These are phyloP conservation scores for Pharnaceum exiguum DNA, from an alignment of 148 eudicot species.

Conservation along the genomic window DNA sequence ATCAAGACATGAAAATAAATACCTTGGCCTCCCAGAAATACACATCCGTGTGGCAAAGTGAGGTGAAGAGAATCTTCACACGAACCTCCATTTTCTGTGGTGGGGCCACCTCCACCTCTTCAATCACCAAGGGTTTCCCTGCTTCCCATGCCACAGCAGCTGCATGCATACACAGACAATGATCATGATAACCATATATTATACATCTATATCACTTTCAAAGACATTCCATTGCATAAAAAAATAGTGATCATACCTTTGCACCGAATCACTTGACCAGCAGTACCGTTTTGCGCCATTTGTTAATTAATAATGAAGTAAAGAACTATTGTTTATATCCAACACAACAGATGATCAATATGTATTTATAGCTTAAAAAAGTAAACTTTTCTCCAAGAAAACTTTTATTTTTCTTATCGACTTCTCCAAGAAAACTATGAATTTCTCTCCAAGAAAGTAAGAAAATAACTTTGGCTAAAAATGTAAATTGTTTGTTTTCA, in stretches of 20 bases:
- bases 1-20: not conserved
- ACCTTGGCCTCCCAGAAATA: conserved; percentile 89
- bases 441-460: not conserved
- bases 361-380: not conserved
- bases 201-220: not conserved
- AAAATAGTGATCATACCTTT: conserved; percentile 23
- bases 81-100: conserved; percentile 78
- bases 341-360: not conserved
- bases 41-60: conserved; percentile 81
- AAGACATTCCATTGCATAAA: not conserved
- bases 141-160: conserved; percentile 97
- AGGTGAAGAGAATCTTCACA: conserved; percentile 62
- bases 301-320: too few relatives aligned
- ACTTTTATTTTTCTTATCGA: too few relatives aligned
- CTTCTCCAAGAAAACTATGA: not conserved
- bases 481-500: not conserved
- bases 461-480: not conserved
- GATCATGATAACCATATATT: too few relatives aligned
- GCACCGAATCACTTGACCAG: conserved; percentile 41
- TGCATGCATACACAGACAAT: conserved; percentile 10
- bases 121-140: conserved; percentile 69
- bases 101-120: conserved; percentile 77
- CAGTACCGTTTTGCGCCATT: conserved; percentile 31
- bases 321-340: too few relatives aligned
- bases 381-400: not conserved